These are phyloP conservation scores for Tolypocladium cylindrosporum DNA, from an alignment of 2,329 filamentous ascomycete genomes.

Conservation along the genomic window DNA sequence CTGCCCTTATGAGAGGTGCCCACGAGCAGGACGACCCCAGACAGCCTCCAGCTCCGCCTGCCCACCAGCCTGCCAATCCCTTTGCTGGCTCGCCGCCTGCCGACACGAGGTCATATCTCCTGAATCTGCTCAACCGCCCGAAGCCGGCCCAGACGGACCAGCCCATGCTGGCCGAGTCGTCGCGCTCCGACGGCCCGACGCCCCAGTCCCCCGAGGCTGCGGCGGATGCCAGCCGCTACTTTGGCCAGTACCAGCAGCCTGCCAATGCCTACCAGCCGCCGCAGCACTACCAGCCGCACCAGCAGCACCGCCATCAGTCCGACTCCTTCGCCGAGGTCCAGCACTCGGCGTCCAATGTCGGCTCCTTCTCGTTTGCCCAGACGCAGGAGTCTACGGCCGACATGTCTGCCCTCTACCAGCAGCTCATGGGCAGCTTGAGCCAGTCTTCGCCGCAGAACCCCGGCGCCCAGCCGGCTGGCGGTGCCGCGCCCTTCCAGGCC, in stretches of 20 bases:
- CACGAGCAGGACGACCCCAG: conserved; percentile 35
- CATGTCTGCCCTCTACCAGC: conserved; percentile 25
- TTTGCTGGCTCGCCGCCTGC: conserved; percentile 45
- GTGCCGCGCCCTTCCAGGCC: conserved; percentile 33
- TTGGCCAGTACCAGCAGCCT: conserved; percentile 18
- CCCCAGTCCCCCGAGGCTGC: conserved; percentile 30
- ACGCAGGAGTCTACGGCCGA: conserved; percentile 28
- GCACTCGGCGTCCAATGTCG: conserved; percentile 12
- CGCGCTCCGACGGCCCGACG: conserved; percentile 32
- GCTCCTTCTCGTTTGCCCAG: conserved; percentile 14
- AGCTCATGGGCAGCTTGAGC: conserved; percentile 25
- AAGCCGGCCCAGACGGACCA: conserved; percentile 53
- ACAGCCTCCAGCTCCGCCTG: conserved; percentile 9
- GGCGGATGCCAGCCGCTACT: conserved; percentile 16
- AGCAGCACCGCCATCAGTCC: conserved; percentile 4
- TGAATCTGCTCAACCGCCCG: conserved; percentile 74
- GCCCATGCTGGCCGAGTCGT: conserved; percentile 28
- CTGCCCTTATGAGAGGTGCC: conserved; percentile 50
- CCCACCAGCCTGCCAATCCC: conserved; percentile 17
- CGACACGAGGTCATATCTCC: conserved; percentile 75
- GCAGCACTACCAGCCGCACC: conserved; percentile 15
- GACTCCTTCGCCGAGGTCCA: conserved; percentile 16
- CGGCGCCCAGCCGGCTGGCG: conserved; percentile 22
- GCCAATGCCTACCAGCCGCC: conserved; percentile 14
- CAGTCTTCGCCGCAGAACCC: conserved; percentile 31